phyloP scores from a whole-genome alignment of 73 alveolate genomes.

The Tetrahymena borealis region DNA sequence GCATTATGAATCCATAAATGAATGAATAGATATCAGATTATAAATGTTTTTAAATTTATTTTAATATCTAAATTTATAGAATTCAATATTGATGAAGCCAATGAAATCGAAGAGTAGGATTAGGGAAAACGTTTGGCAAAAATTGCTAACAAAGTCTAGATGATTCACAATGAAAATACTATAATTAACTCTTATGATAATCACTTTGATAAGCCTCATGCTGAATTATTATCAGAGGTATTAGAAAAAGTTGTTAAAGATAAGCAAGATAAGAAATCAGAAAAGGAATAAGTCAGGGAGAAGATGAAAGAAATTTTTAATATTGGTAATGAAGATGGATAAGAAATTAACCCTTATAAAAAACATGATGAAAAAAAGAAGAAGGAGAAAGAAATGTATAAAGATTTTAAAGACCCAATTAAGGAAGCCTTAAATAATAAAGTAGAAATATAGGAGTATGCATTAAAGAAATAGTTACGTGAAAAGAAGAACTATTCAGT shows the following conservation, averaged over 20 bases:
- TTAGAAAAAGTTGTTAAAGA: neutral
- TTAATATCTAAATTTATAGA: no score
- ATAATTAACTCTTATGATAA: neutral
- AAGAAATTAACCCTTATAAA: neutral
- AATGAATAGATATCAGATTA: no score
- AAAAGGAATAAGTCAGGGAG: neutral
- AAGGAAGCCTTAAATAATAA: conserved; percentile 23
- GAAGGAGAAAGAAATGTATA: neutral
- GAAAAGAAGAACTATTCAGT: neutral
- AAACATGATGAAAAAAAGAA: neutral
- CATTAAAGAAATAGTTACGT: neutral
- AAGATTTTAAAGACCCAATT: conserved; percentile 2
- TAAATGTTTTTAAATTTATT: no score
- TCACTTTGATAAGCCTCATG: neutral
- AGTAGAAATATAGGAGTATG: conserved; percentile 10
- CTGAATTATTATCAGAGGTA: neutral
- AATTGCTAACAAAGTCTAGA: neutral
- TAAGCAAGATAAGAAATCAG: neutral
- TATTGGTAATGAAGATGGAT: neutral
- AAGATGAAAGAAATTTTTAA: neutral
- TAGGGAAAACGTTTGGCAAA: neutral
- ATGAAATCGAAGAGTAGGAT: neutral
- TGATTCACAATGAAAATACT: neutral
- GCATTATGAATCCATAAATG: no score
- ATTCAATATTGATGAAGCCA: neutral